Percentiles rank a stretch among this genome's conserved stretches.
phyloP scores from a whole-genome alignment of 202 grass and related monocot genomes.

The Eragrostis tef region DNA sequence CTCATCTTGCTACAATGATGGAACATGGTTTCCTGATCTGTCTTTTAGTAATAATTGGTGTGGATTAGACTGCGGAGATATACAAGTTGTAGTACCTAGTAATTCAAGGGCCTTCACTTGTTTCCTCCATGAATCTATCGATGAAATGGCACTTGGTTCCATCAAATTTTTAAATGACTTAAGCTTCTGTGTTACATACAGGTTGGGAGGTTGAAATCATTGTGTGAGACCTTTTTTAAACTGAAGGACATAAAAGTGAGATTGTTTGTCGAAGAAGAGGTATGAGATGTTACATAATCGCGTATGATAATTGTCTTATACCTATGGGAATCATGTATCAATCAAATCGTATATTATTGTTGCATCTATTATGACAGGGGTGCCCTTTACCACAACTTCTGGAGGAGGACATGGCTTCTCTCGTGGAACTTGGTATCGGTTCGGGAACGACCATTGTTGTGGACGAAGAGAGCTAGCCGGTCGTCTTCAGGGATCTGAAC shows the following conservation, averaged over 20 bases:
- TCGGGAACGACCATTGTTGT: constrained; percentile 68
- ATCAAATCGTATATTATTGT: neutral
- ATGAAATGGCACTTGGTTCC: constrained; percentile 3
- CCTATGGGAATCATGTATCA: too few relatives aligned
- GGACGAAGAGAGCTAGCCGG: constrained; percentile 79
- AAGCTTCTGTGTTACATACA: constrained; percentile 47
- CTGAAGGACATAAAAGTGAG: constrained; percentile 76
- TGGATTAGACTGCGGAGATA: neutral
- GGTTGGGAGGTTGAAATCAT: constrained; percentile 78
- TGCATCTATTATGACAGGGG: constrained; percentile 53
- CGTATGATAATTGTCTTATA: neutral
- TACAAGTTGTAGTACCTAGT: neutral
- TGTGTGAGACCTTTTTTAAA: constrained; percentile 94
- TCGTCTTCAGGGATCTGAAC: neutral
- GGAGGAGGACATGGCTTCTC: constrained; percentile 76
- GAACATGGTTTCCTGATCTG: constrained; percentile 19
- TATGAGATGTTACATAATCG: constrained; percentile 7
- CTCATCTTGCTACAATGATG: neutral
- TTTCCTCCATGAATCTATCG: too few relatives aligned
- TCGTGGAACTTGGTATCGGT: constrained; percentile 76
- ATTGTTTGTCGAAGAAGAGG: constrained; percentile 89
- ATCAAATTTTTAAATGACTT: neutral
- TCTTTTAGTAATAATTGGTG: constrained; percentile 18
- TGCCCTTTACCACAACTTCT: constrained; percentile 65
- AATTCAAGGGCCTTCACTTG: neutral